Percentiles rank a stretch among this genome's conserved stretches.
Evolutionary conservation across 495 filamentous ascomycete genomes (phyloP).

Genomic region (Trichoderma asperelloides): DNA sequence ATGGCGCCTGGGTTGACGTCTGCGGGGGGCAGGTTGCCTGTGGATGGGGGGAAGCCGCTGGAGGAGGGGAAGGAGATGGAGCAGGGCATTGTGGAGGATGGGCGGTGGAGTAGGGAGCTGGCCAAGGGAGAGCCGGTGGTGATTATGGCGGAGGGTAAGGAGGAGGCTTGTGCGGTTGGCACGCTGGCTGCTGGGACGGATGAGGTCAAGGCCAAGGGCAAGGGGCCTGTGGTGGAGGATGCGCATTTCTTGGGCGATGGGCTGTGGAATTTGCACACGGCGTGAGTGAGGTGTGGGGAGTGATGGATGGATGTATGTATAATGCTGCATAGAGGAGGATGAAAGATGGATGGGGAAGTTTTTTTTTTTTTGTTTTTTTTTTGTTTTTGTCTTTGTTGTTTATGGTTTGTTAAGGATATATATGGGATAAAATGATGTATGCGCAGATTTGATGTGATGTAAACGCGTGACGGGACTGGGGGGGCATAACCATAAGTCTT

Average conservation of each 20-base stretch:
- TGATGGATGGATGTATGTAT: background rate
- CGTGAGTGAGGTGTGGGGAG: constrained; percentile 32
- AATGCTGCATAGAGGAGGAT: no score
- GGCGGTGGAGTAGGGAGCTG: constrained; percentile 48
- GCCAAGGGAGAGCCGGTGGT: constrained; percentile 75
- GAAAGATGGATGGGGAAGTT: no score
- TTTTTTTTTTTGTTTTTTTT: no score
- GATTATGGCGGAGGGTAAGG: constrained; percentile 87
- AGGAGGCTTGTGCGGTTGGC: constrained; percentile 82
- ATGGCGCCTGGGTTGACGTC: constrained; percentile 92
- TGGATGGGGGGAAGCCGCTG: constrained; percentile 28
- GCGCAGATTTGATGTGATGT: no score
- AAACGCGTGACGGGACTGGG: no score
- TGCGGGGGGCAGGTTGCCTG: constrained; percentile 67
- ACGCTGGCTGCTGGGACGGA: constrained; percentile 77
- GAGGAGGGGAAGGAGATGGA: constrained; percentile 26
- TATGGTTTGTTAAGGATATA: no score
- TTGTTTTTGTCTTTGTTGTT: no score
- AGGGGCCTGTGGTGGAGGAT: constrained; percentile 85
- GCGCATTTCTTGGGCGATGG: constrained; percentile 94
- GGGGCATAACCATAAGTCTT: no score
- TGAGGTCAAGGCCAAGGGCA: constrained; percentile 87
- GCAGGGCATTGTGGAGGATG: constrained; percentile 37
- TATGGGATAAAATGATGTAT: no score
- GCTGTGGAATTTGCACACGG: constrained; percentile 70